Conservation (phyloP, 2,329 filamentous ascomycete species). For the Fusarium kyushuense region DNA sequence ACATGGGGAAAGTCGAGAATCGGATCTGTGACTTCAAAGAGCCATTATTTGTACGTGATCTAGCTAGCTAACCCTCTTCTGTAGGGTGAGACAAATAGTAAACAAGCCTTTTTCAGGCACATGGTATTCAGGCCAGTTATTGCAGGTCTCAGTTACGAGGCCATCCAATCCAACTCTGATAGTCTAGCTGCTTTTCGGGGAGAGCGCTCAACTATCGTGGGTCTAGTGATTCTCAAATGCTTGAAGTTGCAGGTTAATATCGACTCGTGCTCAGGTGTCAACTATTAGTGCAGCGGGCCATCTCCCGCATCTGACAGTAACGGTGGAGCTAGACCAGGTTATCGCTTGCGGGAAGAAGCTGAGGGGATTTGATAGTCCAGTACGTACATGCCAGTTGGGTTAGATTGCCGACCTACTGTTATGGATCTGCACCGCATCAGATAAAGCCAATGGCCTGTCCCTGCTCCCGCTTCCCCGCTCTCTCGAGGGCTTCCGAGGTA, state of each 20-base stretch:
- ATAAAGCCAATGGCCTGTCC: constrained; percentile 4
- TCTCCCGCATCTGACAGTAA: neutral
- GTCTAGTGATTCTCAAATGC: constrained; percentile 24
- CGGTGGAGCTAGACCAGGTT: neutral
- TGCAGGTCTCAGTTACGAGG: constrained; percentile 7
- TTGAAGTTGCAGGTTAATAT: constrained; percentile 29
- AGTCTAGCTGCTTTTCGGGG: constrained; percentile 1
- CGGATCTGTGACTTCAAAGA: constrained; percentile 14
- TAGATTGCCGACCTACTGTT: neutral
- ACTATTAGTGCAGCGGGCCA: constrained; percentile 2
- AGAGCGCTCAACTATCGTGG: constrained; percentile 28
- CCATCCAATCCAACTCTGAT: neutral
- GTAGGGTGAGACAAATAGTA: neutral
- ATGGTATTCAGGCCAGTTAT: constrained; percentile 10
- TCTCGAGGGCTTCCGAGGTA: neutral
- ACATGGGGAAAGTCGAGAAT: constrained; percentile 26
- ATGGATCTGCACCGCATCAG: constrained; percentile 1
- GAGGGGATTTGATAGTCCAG: neutral
- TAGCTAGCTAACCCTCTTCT: constrained; percentile 1
- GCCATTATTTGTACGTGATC: constrained; percentile 1
- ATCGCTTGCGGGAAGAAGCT: constrained; percentile 19
- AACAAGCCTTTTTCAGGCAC: constrained; percentile 25
- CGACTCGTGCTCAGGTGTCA: constrained; percentile 4
- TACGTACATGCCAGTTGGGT: neutral
- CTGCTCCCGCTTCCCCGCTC: constrained; percentile 8